phyloP scores from a whole-genome alignment of 345 rosid genomes.

The Carallia pectinifolia region DNA sequence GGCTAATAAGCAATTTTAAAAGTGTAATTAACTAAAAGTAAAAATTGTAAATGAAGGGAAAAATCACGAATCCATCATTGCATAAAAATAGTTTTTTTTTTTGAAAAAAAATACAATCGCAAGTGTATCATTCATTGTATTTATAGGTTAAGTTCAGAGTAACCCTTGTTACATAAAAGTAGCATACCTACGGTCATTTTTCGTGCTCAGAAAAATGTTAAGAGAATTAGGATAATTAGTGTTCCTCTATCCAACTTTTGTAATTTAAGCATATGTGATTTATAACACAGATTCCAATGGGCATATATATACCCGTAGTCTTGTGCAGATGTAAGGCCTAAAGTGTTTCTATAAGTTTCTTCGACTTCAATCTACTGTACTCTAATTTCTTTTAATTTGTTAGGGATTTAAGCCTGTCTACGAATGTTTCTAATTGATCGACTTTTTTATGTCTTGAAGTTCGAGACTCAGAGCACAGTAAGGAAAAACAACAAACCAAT shows the following conservation, averaged over 20 bases:
- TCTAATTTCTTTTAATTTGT: neutral
- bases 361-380: neutral
- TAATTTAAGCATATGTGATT: no score
- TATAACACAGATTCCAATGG: neutral
- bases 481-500: neutral
- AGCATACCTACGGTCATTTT: constrained; percentile 11
- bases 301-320: no score
- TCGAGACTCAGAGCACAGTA: neutral
- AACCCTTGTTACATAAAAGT: neutral
- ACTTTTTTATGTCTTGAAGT: neutral
- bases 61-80: neutral
- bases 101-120: no score
- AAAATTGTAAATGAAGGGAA: neutral
- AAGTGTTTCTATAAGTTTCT: neutral
- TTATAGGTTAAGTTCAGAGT: no score
- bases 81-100: no score
- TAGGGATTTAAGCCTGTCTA: neutral
- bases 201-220: neutral
- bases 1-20: no score
- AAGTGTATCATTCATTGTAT: no score
- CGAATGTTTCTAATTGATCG: neutral
- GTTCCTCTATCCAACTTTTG: neutral
- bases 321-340: no score
- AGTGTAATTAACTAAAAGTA: neutral
- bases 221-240: neutral